phyloP scores from a whole-genome alignment of 352 stramenopile genomes.

The Globisporangium cederbergense region DNA sequence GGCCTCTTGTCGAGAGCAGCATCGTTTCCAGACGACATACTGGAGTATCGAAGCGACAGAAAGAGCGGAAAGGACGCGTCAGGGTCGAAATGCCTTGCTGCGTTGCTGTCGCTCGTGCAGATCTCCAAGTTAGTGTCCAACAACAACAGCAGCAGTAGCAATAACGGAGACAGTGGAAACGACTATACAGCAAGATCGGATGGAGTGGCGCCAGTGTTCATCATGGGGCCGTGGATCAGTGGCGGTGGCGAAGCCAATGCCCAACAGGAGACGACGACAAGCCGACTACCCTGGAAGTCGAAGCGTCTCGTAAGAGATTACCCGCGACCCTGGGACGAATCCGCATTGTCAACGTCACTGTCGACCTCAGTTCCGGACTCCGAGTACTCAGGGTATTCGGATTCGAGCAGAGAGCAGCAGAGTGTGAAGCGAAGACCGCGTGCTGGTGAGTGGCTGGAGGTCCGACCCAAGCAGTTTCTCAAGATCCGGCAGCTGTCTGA shows the following conservation, averaged over 20 bases:
- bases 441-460: conserved; percentile 50
- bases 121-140: conserved; percentile 12
- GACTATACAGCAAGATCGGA: neutral
- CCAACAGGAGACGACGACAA: neutral
- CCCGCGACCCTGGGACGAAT: conserved; percentile 22
- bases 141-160: neutral
- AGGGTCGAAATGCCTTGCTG: neutral
- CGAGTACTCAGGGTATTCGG: neutral
- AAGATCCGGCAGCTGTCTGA: conserved; percentile 36
- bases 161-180: neutral
- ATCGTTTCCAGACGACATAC: conserved; percentile 36
- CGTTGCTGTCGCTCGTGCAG: conserved; percentile 13
- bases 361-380: conserved; percentile 2
- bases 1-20: conserved; percentile 41
- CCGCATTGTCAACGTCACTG: neutral
- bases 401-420: neutral
- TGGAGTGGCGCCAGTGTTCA: neutral
- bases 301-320: conserved; percentile 17
- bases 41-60: neutral
- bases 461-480: conserved; percentile 42
- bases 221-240: conserved; percentile 3
- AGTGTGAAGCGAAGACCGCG: conserved; percentile 22
- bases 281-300: conserved; percentile 21
- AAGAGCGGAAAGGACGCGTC: conserved; percentile 8
- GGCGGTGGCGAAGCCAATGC: neutral